A percentile compares a stretch with the other conserved stretches of the same genome.
These are phyloP conservation scores for Cerrena zonata DNA, from an alignment of 1,284 basidiomycete species.

Conservation along the genomic window DNA sequence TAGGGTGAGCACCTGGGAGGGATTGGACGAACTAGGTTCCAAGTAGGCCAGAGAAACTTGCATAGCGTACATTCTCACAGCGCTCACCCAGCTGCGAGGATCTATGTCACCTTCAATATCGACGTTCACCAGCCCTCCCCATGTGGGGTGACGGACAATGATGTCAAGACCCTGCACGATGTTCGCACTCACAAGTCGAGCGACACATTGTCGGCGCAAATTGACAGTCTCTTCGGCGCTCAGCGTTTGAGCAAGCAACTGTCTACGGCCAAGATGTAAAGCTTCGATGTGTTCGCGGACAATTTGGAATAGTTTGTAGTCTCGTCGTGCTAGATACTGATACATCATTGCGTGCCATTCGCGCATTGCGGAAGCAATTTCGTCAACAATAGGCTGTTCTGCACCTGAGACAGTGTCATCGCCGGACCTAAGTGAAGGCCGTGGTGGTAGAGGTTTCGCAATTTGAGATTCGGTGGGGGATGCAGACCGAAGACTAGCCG, in stretches of 20 bases:
- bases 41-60: constrained; percentile 80
- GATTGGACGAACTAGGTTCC: constrained; percentile 41
- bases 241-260: constrained; percentile 83
- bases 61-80: constrained; percentile 84
- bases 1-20: constrained; percentile 21
- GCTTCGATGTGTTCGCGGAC: constrained; percentile 89
- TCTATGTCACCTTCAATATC: constrained; percentile 76
- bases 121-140: constrained; percentile 82
- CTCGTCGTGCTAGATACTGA: constrained; percentile 80
- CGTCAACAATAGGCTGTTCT: constrained; percentile 87
- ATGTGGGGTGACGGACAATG: constrained; percentile 89
- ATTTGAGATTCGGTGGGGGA: constrained; percentile 61
- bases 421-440: constrained; percentile 87
- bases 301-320: constrained; percentile 84
- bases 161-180: constrained; percentile 89
- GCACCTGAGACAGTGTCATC: constrained; percentile 83
- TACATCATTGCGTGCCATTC: constrained; percentile 95
- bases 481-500: constrained; percentile 58
- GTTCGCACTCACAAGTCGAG: constrained; percentile 83
- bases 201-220: constrained; percentile 83
- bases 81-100: constrained; percentile 74
- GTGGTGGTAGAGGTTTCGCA: constrained; percentile 79
- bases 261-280: constrained; percentile 82
- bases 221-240: constrained; percentile 82
- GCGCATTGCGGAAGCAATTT: constrained; percentile 91